phyloP scores from a whole-genome alignment of 768 basidiomycete species.

The Phylloporus arenicola region DNA sequence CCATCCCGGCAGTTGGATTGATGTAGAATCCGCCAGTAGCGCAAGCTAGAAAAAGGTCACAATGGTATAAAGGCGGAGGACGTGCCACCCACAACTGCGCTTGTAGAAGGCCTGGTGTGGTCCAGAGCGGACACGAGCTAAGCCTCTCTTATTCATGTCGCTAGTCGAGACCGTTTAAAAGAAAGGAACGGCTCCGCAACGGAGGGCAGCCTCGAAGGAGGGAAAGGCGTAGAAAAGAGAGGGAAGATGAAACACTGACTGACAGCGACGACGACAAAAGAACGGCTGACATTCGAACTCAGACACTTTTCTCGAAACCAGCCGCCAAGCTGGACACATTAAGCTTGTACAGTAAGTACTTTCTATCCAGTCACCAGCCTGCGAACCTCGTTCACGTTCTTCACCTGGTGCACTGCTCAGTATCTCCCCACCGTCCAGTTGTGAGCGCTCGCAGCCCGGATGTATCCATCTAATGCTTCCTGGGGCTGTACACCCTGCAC shows the following conservation, averaged over 20 bases:
- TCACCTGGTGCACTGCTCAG: not conserved
- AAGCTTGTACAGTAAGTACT: not conserved
- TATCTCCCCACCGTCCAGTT: not conserved
- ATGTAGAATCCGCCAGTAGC: conserved; percentile 57
- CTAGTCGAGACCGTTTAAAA: conserved; percentile 2
- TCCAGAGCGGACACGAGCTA: conserved; percentile 22
- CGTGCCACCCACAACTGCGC: conserved; percentile 21
- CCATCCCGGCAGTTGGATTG: conserved; percentile 43
- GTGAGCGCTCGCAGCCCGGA: not conserved
- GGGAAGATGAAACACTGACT: not conserved
- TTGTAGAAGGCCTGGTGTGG: conserved; percentile 16
- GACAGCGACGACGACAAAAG: conserved; percentile 7
- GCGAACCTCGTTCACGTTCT: conserved; percentile 10
- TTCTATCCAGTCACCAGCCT: conserved; percentile 19
- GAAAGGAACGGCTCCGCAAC: conserved; percentile 28
- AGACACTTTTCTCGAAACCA: conserved; percentile 2
- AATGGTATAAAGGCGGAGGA: not conserved
- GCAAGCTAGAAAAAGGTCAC: conserved; percentile 38
- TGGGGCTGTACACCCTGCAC: not conserved
- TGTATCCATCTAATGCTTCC: not conserved
- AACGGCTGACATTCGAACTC: conserved; percentile 25
- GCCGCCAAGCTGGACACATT: not conserved
- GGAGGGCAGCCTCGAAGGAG: conserved; percentile 18
- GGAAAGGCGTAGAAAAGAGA: conserved; percentile 16
- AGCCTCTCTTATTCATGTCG: conserved; percentile 28